These are phyloP conservation scores for Hypoxylon rickii DNA, from an alignment of 495 filamentous ascomycete species.

Conservation along the genomic window DNA sequence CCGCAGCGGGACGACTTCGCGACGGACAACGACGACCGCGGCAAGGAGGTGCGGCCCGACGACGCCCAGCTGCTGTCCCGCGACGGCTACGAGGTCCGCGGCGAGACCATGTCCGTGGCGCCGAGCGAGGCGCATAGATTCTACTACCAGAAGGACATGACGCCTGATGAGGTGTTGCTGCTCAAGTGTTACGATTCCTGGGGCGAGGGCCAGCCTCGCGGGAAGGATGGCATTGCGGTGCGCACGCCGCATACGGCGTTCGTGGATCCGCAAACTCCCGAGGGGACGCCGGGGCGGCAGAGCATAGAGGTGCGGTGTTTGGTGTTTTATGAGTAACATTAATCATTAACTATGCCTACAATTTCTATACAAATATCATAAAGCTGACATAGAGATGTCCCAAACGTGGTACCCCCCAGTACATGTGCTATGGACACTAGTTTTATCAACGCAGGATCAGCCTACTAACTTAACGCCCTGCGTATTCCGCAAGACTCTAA, in stretches of 20 bases:
- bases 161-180: conserved; percentile 72
- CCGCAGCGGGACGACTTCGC: conserved; percentile 56
- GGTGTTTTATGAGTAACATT: conserved; percentile 63
- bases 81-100: conserved; percentile 52
- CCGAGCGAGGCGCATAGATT: conserved; percentile 65
- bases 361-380: too few relatives aligned
- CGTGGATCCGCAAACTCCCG: conserved; percentile 67
- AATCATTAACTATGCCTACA: too few relatives aligned
- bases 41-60: conserved; percentile 42
- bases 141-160: conserved; percentile 83
- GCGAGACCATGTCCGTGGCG: conserved; percentile 52
- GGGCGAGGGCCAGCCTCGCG: conserved; percentile 51
- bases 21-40: conserved; percentile 41
- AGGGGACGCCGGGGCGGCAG: conserved; percentile 66
- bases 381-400: too few relatives aligned
- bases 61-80: conserved; percentile 27
- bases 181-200: conserved; percentile 84
- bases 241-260: conserved; percentile 87
- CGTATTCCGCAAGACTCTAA: too few relatives aligned
- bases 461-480: too few relatives aligned
- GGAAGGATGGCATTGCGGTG: conserved; percentile 57
- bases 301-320: conserved; percentile 89
- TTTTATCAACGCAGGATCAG: too few relatives aligned
- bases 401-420: too few relatives aligned
- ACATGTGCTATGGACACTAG: too few relatives aligned